Evolutionary conservation across 2,329 filamentous ascomycete genomes (phyloP).

Genomic region (Tothia fuscella): DNA sequence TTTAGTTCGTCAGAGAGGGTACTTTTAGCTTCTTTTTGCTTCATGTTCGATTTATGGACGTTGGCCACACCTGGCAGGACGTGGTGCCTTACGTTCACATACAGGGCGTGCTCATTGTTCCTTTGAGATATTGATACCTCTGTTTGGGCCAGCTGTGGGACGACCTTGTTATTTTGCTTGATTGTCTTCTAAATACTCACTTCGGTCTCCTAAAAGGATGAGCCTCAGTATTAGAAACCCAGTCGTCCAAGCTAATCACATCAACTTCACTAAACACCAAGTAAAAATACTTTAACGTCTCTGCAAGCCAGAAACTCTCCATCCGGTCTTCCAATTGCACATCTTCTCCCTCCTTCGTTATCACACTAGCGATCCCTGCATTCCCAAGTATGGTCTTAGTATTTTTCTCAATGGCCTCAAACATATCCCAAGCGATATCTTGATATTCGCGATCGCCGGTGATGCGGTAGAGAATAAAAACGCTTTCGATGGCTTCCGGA

Average conservation of each 20-base stretch:
- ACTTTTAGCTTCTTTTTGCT: no score
- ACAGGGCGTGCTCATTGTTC: no score
- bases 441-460: slow-evolving; percentile 39
- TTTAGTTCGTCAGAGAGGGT: no score
- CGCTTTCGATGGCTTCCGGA: slow-evolving; percentile 47
- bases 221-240: slow-evolving; percentile 48
- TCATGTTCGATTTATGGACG: no score
- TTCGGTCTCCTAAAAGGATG: slow-evolving; percentile 36
- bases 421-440: slow-evolving; percentile 39
- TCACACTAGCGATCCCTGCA: slow-evolving; percentile 18
- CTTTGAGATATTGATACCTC: no score
- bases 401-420: slow-evolving; percentile 29
- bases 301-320: slow-evolving; percentile 74
- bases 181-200: no score
- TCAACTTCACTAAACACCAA: slow-evolving; percentile 61
- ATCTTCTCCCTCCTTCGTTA: no score
- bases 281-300: slow-evolving; percentile 90
- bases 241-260: slow-evolving; percentile 56
- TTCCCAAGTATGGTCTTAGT: slow-evolving; percentile 14
- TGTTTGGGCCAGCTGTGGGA: no score
- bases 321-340: slow-evolving; percentile 30
- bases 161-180: no score
- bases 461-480: slow-evolving; percentile 48
- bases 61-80: no score
- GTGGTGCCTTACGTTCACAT: no score